Conservation (phyloP, 2,329 filamentous ascomycete genomes). For the Calonectria naviculata region DNA sequence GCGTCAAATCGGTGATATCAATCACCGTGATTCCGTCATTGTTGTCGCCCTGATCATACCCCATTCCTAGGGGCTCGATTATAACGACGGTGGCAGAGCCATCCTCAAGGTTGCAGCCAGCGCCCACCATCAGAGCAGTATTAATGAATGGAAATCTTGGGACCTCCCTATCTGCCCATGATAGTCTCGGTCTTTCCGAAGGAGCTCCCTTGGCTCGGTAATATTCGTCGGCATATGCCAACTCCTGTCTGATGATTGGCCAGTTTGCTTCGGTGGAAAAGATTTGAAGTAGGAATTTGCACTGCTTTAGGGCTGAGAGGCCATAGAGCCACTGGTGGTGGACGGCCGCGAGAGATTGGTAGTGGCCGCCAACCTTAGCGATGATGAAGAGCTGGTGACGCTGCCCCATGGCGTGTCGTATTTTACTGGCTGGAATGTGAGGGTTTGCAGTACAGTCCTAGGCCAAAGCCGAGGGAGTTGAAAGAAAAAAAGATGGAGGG, state of each 20-base stretch:
- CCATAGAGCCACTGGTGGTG: constrained; percentile 27
- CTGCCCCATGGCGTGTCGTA: constrained; percentile 26
- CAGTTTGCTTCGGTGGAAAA: constrained; percentile 21
- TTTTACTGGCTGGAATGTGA: background rate
- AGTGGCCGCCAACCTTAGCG: constrained; percentile 19
- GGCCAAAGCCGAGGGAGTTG: background rate
- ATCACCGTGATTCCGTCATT: constrained; percentile 13
- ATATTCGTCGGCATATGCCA: constrained; percentile 5
- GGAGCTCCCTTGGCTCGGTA: background rate
- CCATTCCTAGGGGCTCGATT: constrained; percentile 2
- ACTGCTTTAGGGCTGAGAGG: constrained; percentile 17
- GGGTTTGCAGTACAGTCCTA: too few species aligned
- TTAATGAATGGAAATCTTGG: constrained; percentile 17
- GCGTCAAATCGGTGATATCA: constrained; percentile 10
- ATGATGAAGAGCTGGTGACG: constrained; percentile 31
- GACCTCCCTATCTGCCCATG: background rate
- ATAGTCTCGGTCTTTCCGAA: background rate
- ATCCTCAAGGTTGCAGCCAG: background rate
- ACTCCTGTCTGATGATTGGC: constrained; percentile 10
- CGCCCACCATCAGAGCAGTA: constrained; percentile 18
- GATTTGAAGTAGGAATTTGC: constrained; percentile 19
- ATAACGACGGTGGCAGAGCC: background rate
- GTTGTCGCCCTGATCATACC: constrained; percentile 8
- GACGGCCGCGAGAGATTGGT: constrained; percentile 23
- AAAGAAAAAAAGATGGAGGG: background rate